Evolutionary conservation across 1,139 yeast genomes (phyloP).

Genomic region (Taphrina pruni): DNA sequence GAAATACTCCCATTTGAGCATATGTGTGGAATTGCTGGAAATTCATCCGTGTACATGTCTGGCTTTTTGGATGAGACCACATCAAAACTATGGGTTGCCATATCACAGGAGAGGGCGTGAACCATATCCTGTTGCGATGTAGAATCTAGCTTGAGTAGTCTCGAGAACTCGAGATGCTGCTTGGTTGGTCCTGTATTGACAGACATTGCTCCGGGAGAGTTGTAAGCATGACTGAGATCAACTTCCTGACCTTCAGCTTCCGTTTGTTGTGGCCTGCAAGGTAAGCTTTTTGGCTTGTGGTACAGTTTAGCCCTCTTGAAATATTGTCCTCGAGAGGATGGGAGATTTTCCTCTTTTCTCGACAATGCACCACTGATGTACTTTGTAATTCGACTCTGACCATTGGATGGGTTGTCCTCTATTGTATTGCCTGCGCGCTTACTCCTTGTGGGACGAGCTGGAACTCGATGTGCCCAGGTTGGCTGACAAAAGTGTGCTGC

Average conservation of each 20-base stretch:
- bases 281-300: no score
- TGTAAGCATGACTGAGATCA: no score
- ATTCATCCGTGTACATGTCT: neutral
- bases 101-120: neutral
- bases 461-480: neutral
- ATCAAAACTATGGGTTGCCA: neutral
- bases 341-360: neutral
- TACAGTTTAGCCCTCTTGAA: neutral
- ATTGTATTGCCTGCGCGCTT: neutral
- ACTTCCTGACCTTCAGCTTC: no score
- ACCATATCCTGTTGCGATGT: neutral
- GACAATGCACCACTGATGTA: slow-evolving; percentile 4
- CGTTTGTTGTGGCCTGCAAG: no score
- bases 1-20: neutral
- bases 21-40: neutral
- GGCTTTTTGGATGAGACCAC: neutral
- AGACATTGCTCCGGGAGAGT: no score
- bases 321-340: neutral
- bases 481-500: no score
- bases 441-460: neutral
- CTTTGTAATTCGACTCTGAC: neutral
- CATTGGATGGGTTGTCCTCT: neutral
- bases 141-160: neutral
- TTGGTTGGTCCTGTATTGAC: neutral
- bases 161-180: neutral